phyloP scores from a whole-genome alignment of 208 protist genomes.

The Trypanosoma platydactyli region DNA sequence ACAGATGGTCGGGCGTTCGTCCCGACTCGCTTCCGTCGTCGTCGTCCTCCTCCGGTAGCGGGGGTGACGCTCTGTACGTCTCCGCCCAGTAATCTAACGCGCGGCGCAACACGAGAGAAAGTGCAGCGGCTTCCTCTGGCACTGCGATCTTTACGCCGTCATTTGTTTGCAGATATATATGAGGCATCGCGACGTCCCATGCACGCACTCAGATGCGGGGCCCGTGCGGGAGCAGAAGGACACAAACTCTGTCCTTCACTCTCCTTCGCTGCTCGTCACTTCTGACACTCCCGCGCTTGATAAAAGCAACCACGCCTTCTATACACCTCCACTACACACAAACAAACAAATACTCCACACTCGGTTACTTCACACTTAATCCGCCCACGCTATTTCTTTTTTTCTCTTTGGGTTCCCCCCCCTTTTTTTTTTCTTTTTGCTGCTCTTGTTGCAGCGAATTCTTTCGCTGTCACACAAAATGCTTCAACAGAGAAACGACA shows the following conservation, averaged over 20 bases:
- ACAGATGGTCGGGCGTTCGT: constrained; percentile 16
- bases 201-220: neutral
- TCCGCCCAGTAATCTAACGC: constrained; percentile 52
- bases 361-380: neutral
- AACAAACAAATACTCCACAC: neutral
- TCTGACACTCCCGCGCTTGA: no score
- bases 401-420: neutral
- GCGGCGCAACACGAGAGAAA: constrained; percentile 50
- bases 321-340: neutral
- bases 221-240: neutral
- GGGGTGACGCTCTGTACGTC: constrained; percentile 29
- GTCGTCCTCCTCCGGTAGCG: constrained; percentile 21
- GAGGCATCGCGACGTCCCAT: constrained; percentile 24
- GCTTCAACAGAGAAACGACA: constrained; percentile 1
- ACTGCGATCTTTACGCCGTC: constrained; percentile 56
- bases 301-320: no score
- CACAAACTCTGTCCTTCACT: neutral
- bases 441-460: neutral
- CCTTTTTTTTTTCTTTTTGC: constrained; percentile 1
- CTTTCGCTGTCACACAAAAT: neutral
- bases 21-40: constrained; percentile 33
- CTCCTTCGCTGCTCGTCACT: no score
- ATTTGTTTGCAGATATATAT: constrained; percentile 62
- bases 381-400: constrained; percentile 7
- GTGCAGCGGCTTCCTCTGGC: constrained; percentile 36